Evolutionary conservation across 495 filamentous ascomycete genomes (phyloP).

Genomic region (Penicillium simplicissimum): DNA sequence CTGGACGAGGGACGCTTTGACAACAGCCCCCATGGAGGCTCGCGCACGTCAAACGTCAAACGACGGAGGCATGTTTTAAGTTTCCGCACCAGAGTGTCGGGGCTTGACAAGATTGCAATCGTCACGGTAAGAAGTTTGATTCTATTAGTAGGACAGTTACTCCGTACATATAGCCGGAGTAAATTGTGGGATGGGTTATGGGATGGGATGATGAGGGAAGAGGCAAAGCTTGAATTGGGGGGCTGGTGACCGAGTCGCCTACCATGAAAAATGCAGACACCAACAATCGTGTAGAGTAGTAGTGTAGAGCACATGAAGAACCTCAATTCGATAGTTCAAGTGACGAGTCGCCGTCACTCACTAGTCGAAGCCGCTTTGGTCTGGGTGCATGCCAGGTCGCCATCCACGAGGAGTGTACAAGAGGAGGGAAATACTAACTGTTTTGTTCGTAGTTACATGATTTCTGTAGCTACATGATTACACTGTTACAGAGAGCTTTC

Average conservation of each 20-base stretch:
- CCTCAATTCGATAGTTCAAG: background rate
- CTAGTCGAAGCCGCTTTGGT: background rate
- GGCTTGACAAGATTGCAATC: slow-evolving; percentile 3
- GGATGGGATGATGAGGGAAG: background rate
- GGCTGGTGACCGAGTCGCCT: background rate
- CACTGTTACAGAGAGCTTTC: background rate
- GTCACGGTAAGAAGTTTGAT: background rate
- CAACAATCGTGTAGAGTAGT: background rate
- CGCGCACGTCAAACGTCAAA: background rate
- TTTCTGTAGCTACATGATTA: too few species aligned
- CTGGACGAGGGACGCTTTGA: background rate
- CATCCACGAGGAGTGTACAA: background rate
- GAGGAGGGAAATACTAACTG: too few species aligned
- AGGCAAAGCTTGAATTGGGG: background rate
- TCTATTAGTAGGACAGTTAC: background rate
- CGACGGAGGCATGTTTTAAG: background rate
- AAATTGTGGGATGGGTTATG: too few species aligned
- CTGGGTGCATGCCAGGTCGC: slow-evolving; percentile 1
- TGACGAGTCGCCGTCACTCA: background rate
- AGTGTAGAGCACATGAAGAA: background rate
- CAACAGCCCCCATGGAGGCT: background rate
- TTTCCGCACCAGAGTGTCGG: background rate
- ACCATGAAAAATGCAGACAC: background rate
- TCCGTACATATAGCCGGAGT: background rate
- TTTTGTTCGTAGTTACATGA: too few species aligned